Conservation (phyloP, 192 early-diverging fungal species). For the Coemansia sp. region DNA sequence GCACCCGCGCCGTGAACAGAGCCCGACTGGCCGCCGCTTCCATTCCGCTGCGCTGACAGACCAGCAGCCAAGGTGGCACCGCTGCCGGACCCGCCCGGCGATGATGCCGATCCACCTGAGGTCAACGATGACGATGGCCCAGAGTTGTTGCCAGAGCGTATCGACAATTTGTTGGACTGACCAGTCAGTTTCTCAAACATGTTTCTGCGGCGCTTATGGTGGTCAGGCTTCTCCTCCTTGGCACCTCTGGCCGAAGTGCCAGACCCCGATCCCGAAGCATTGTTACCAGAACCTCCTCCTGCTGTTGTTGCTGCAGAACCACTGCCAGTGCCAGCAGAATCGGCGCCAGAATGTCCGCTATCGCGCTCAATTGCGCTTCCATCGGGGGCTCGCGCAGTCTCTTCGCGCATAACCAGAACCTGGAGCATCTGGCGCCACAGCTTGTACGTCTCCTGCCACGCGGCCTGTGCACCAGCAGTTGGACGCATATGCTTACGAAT, state of each 20-base stretch:
- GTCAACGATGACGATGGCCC: not conserved
- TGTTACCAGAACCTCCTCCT: not conserved
- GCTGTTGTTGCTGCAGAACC: not conserved
- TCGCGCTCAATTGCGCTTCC: constrained; percentile 29
- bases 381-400: constrained; percentile 43
- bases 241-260: constrained; percentile 7
- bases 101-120: not conserved
- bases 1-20: constrained; percentile 5
- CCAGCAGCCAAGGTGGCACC: not conserved
- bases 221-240: constrained; percentile 35
- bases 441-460: constrained; percentile 57
- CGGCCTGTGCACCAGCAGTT: constrained; percentile 51
- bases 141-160: constrained; percentile 8
- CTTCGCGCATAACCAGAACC: constrained; percentile 53
- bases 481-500: constrained; percentile 57
- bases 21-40: not conserved
- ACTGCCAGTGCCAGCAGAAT: not conserved
- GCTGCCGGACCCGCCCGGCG: constrained; percentile 1
- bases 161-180: constrained; percentile 30
- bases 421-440: constrained; percentile 58
- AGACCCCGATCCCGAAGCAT: not conserved
- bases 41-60: not conserved
- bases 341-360: not conserved
- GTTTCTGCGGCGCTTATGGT: constrained; percentile 39
- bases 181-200: constrained; percentile 54